Base-by-base conservation (phyloP, 1,284 basidiomycete genomes). In the Puccinia horiana region DNA sequence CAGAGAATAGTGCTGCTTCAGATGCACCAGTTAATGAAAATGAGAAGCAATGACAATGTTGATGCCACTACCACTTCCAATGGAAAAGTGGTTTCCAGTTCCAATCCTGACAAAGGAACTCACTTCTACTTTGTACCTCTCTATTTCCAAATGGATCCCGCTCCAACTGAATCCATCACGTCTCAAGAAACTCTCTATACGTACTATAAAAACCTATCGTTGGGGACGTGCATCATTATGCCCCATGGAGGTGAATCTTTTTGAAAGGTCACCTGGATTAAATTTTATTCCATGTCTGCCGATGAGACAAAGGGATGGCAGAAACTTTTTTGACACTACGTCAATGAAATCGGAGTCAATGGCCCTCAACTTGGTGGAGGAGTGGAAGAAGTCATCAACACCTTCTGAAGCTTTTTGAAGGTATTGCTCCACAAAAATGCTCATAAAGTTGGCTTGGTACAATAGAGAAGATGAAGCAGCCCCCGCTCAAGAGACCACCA, bases 381-480 rank as follows among this genome's bases (percentile, higher is more conserved):
- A 26, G 11, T 63, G 61, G 61, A 6, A 26, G 26, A 63, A 63
- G 35, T 35, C 12, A 16, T 32, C 61, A 29, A 63, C 16, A 16
- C 8, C 5, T 4, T 11, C 12, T n/a, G 61, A 63, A 32, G 18
- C 61, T 11, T 63, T 63, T 63, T 11, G 61, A 14, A 6, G 61
- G 29, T 63, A 63, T 63, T 63, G 61, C 61, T 63, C 61, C 4
- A 26, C 32, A 54, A n/a, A 4, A 16, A 54, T 14, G 14, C 52
- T 54, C 40, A 69, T 69, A 8, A 44, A 2, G 67, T 40, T 12
- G 67, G 4, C 8, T 44, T 12, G 2, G 14, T 69, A 69, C 37
- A 69, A 69, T 23, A 18, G 23, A 40, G 9, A 69, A 32, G 67
- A 69, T 32, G 20, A 69, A 32, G 67, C 67, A 26, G 67, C 67